These are phyloP conservation scores for Barnettozyma californica DNA, from an alignment of 805 yeast species.

Conservation along the genomic window DNA sequence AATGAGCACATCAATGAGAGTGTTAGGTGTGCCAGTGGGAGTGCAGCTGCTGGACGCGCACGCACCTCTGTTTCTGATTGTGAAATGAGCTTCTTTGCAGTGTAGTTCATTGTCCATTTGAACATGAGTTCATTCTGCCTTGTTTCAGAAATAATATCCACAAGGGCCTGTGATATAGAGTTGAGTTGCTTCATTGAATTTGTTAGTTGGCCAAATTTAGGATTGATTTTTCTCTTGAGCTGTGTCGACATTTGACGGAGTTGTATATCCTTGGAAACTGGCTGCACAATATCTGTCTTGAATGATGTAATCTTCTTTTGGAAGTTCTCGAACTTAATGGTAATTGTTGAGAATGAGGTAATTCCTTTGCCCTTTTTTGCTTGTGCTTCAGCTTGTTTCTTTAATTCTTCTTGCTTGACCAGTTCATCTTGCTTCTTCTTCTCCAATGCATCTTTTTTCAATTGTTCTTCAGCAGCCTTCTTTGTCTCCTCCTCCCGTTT, in stretches of 20 bases:
- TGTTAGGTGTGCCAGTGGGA: slow-evolving; percentile 72
- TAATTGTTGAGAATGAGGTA: slow-evolving; percentile 1
- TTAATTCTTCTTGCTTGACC: slow-evolving; percentile 8
- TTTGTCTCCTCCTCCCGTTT: slow-evolving; percentile 19
- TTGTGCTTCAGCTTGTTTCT: slow-evolving; percentile 15
- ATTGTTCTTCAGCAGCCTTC: slow-evolving; percentile 16
- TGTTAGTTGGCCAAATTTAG: slow-evolving; percentile 89
- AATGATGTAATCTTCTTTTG: slow-evolving; percentile 51
- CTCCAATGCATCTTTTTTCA: slow-evolving; percentile 23
- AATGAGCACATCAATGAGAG: slow-evolving; percentile 44
- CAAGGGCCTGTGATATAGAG: slow-evolving; percentile 46
- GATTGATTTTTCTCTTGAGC: slow-evolving; percentile 74
- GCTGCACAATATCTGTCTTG: slow-evolving; percentile 52
- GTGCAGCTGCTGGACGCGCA: slow-evolving; percentile 69
- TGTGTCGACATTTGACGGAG: slow-evolving; percentile 49
- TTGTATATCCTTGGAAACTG: slow-evolving; percentile 47
- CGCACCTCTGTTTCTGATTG: slow-evolving; percentile 93
- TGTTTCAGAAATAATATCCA: slow-evolving; percentile 43
- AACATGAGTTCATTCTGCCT: slow-evolving; percentile 46
- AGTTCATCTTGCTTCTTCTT: slow-evolving; percentile 18
- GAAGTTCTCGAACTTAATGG: slow-evolving; percentile 32
- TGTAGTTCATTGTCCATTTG: slow-evolving; percentile 72
- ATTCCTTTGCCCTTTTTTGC: slow-evolving; percentile 7
- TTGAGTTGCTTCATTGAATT: slow-evolving; percentile 57
- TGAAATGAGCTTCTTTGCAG: slow-evolving; percentile 78